phyloP scores from a whole-genome alignment of 345 rosid genomes.

The Lepidium aucheri region DNA sequence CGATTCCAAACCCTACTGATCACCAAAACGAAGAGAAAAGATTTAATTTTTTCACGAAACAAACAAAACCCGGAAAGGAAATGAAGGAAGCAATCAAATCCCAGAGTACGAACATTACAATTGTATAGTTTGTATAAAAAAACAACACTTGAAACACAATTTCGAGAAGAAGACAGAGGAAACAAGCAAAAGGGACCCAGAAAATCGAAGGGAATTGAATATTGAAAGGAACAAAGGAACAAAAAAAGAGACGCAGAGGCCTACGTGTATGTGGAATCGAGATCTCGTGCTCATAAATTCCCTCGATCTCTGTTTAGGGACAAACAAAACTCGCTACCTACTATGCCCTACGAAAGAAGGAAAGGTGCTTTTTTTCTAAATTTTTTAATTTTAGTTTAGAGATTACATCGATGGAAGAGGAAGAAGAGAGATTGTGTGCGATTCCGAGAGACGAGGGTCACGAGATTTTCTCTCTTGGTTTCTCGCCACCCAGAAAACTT shows the following conservation, averaged over 20 bases:
- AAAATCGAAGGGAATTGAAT: conserved; percentile 10
- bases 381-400: background rate
- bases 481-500: conserved; percentile 13
- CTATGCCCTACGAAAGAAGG: conserved; percentile 25
- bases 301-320: conserved; percentile 27
- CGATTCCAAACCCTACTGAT: conserved; percentile 33
- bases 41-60: background rate
- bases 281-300: conserved; percentile 84
- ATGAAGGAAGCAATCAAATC: background rate
- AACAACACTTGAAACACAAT: background rate
- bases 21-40: background rate
- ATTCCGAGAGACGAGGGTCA: conserved; percentile 19
- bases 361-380: background rate
- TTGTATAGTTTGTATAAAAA: background rate
- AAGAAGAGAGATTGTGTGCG: conserved; percentile 4
- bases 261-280: conserved; percentile 45
- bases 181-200: conserved; percentile 11
- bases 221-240: conserved; percentile 15
- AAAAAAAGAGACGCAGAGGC: conserved; percentile 17
- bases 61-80: conserved; percentile 10
- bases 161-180: background rate
- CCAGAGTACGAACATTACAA: background rate
- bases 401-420: conserved; percentile 7
- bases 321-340: conserved; percentile 24
- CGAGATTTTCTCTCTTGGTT: conserved; percentile 27